Evolutionary conservation across 2,329 filamentous ascomycete genomes (phyloP).

Genomic region (Cordyceps militaris): DNA sequence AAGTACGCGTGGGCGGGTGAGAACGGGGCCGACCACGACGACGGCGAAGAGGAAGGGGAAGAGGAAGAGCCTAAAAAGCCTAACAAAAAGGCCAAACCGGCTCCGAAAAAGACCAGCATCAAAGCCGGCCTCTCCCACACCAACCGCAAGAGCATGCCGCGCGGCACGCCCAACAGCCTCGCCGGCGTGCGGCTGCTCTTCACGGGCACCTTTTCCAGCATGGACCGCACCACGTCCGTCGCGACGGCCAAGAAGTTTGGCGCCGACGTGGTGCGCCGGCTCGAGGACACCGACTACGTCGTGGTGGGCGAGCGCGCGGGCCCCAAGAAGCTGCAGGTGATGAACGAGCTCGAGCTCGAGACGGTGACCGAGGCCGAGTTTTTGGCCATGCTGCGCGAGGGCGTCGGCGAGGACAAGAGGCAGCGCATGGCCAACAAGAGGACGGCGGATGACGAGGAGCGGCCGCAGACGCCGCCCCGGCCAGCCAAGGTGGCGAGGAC

Average conservation of each 20-base stretch:
- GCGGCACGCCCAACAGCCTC: slow-evolving; percentile 1
- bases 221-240: slow-evolving; percentile 11
- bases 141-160: slow-evolving; percentile 8
- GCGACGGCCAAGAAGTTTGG: slow-evolving; percentile 9
- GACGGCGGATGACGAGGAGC: slow-evolving; percentile 6
- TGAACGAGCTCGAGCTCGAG: slow-evolving; percentile 12
- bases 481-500: background rate
- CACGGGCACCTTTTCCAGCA: slow-evolving; percentile 10
- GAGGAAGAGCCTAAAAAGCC: too few relatives aligned
- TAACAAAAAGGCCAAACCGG: background rate
- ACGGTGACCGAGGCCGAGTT: slow-evolving; percentile 10
- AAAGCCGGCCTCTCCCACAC: background rate
- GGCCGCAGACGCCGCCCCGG: background rate
- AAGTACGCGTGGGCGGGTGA: background rate
- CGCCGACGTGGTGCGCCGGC: slow-evolving; percentile 11
- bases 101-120: background rate
- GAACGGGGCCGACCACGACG: background rate
- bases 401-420: slow-evolving; percentile 4
- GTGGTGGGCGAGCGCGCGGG: slow-evolving; percentile 8
- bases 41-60: background rate
- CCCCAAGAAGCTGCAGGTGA: slow-evolving; percentile 10
- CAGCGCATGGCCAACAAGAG: slow-evolving; percentile 11
- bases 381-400: slow-evolving; percentile 5
- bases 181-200: slow-evolving; percentile 9
- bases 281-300: slow-evolving; percentile 13